phyloP scores from a whole-genome alignment of 352 stramenopile species.

The Pythium diclinum region DNA sequence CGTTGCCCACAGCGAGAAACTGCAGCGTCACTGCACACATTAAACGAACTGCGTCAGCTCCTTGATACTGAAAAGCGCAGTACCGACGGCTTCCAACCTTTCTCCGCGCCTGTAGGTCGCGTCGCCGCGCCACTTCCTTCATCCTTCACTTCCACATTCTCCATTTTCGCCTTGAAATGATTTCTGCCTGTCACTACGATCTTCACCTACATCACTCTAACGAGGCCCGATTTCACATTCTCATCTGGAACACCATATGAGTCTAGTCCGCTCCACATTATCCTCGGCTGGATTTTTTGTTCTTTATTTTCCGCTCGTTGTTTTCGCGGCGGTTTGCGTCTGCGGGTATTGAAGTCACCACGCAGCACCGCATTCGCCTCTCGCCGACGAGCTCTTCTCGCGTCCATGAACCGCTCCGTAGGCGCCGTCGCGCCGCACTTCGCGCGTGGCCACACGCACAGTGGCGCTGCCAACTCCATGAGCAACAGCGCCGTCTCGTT shows the following conservation, averaged over 20 bases:
- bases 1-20: slow-evolving; percentile 77
- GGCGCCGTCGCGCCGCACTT: slow-evolving; percentile 4
- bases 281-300: slow-evolving; percentile 3
- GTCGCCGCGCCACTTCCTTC: background rate
- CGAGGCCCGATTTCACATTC: background rate
- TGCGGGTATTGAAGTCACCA: slow-evolving; percentile 22
- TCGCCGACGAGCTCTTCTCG: background rate
- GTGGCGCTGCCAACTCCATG: slow-evolving; percentile 12
- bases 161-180: slow-evolving; percentile 7
- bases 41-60: background rate
- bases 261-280: slow-evolving; percentile 13
- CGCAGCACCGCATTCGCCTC: background rate
- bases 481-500: slow-evolving; percentile 27
- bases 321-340: background rate
- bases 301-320: slow-evolving; percentile 11
- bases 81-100: slow-evolving; percentile 22
- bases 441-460: background rate
- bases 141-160: slow-evolving; percentile 11
- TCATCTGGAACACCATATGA: background rate
- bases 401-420: slow-evolving; percentile 4
- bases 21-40: slow-evolving; percentile 71
- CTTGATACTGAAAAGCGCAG: background rate
- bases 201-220: slow-evolving; percentile 3
- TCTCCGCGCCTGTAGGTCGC: slow-evolving; percentile 33
- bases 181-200: slow-evolving; percentile 6